Evolutionary conservation across 2,329 filamentous ascomycete species (phyloP).

Genomic region (Xylaria sp.): DNA sequence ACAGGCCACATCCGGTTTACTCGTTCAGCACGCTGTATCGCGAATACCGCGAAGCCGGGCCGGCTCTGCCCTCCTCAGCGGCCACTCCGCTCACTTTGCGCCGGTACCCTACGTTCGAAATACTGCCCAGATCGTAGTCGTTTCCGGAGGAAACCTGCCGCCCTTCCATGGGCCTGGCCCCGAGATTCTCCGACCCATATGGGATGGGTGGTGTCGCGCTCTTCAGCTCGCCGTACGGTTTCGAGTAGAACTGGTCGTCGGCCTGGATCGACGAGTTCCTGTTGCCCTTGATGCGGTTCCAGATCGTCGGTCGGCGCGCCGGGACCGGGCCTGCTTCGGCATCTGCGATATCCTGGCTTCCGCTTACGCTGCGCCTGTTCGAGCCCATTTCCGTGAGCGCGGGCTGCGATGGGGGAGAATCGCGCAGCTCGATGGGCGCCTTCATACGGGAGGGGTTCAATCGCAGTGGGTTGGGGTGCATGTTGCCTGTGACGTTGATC

Average conservation of each 20-base stretch:
- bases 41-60: slow-evolving; percentile 35
- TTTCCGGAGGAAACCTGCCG: slow-evolving; percentile 66
- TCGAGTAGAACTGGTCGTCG: slow-evolving; percentile 57
- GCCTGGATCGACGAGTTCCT: slow-evolving; percentile 56
- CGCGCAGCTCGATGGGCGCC: slow-evolving; percentile 39
- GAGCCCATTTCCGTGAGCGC: slow-evolving; percentile 52
- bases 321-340: slow-evolving; percentile 35
- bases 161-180: slow-evolving; percentile 29
- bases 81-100: slow-evolving; percentile 75
- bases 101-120: slow-evolving; percentile 39
- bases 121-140: slow-evolving; percentile 51
- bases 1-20: slow-evolving; percentile 15
- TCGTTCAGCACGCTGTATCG: slow-evolving; percentile 38
- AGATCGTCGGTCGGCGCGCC: slow-evolving; percentile 24
- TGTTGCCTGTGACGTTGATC: slow-evolving; percentile 36
- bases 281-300: slow-evolving; percentile 21
- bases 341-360: slow-evolving; percentile 55
- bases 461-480: slow-evolving; percentile 60
- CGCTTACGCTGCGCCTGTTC: slow-evolving; percentile 50
- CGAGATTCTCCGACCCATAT: slow-evolving; percentile 45
- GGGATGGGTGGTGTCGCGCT: slow-evolving; percentile 60
- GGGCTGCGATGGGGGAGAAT: slow-evolving; percentile 5
- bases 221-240: slow-evolving; percentile 65
- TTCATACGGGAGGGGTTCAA: slow-evolving; percentile 52
- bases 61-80: slow-evolving; percentile 70